These are phyloP conservation scores for Irpex sp. DNA, from an alignment of 1,284 basidiomycete species.

Conservation along the genomic window DNA sequence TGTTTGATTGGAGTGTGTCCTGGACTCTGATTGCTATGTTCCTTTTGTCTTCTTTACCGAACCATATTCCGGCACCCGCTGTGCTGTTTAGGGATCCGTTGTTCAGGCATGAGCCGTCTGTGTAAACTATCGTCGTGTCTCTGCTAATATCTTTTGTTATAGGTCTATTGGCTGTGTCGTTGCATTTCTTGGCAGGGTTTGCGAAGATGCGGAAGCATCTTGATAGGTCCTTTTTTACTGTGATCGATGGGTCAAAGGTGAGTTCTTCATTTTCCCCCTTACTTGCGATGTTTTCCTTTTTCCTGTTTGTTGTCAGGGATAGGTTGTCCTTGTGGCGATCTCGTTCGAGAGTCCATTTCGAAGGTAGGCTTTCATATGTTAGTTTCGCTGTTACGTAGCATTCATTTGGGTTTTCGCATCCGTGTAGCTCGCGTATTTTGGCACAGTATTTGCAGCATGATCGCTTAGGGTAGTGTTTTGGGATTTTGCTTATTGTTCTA, in stretches of 20 bases:
- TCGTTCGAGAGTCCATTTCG: neutral
- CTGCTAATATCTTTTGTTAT: neutral
- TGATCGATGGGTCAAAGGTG: neutral
- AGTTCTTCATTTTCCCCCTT: neutral
- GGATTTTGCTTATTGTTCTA: neutral
- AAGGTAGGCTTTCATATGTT: neutral
- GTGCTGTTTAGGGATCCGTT: constrained; percentile 12
- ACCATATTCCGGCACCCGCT: constrained; percentile 12
- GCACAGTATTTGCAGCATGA: neutral
- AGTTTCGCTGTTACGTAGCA: neutral
- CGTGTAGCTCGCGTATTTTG: neutral
- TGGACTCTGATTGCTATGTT: constrained; percentile 2
- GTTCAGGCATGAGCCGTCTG: constrained; percentile 22
- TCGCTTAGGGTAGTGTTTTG: neutral
- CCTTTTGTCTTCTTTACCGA: neutral
- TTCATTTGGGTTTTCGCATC: neutral
- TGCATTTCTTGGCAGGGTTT: neutral
- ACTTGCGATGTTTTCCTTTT: neutral
- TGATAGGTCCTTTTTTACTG: neutral
- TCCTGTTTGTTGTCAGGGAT: neutral
- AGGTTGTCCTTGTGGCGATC: neutral
- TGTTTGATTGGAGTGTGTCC: constrained; percentile 7
- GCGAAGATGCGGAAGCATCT: neutral
- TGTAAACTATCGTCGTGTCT: constrained; percentile 18
- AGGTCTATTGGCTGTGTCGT: neutral